These are phyloP conservation scores for Dichomitus squalens DNA, from an alignment of 1,284 basidiomycete genomes.

Conservation along the genomic window DNA sequence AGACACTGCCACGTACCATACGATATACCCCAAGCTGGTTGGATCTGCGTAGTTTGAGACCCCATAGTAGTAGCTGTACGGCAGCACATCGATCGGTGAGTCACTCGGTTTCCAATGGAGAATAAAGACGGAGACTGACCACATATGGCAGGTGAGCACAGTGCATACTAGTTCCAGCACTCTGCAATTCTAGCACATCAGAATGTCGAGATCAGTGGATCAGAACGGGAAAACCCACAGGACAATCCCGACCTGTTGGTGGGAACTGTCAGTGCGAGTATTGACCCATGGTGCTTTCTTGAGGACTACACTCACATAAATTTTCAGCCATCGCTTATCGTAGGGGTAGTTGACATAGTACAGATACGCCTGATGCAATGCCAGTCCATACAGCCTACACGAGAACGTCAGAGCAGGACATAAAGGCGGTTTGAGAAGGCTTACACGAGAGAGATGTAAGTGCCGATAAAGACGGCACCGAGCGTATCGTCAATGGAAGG, in stretches of 20 bases:
- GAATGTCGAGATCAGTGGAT: too few relatives aligned
- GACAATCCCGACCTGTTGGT: neutral
- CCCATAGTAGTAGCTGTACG: constrained; percentile 1
- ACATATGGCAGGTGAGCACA: neutral
- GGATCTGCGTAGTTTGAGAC: neutral
- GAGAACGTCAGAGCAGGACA: neutral
- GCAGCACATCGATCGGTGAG: neutral
- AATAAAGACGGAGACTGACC: neutral
- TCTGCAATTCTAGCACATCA: neutral
- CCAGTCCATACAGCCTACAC: neutral
- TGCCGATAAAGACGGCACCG: neutral
- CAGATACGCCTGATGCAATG: constrained; percentile 2
- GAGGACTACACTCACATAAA: neutral
- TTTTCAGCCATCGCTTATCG: constrained; percentile 3
- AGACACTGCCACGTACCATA: neutral
- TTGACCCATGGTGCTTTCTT: neutral
- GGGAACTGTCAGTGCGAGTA: neutral
- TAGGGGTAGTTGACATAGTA: constrained; percentile 5
- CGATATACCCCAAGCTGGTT: neutral
- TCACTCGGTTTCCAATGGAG: too few relatives aligned
- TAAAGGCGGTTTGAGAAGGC: too few relatives aligned
- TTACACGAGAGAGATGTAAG: neutral
- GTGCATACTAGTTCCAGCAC: neutral
- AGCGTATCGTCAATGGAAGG: neutral
- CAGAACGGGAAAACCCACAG: neutral